A percentile compares a stretch with the other conserved stretches of the same genome.
Conservation (phyloP, 306 rosid genomes). For the Prinsepia uniflora region DNA sequence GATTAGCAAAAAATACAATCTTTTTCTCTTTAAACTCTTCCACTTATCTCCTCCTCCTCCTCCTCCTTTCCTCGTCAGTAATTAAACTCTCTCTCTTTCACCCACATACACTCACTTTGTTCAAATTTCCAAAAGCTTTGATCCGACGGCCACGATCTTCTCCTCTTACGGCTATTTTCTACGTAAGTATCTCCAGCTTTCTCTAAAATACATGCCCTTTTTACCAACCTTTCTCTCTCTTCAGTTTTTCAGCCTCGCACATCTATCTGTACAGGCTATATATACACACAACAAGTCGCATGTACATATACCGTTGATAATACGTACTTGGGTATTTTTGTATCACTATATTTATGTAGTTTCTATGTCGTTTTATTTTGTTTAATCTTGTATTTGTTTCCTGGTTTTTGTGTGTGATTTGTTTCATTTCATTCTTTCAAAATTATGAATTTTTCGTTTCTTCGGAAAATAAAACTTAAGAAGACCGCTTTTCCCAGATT, state of each 20-base stretch:
- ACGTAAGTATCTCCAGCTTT: slow-evolving; percentile 51
- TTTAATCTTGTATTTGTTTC: not conserved
- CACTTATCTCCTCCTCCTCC: slow-evolving; percentile 25
- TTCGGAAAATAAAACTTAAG: not conserved
- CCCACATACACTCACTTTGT: not conserved
- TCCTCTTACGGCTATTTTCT: slow-evolving; percentile 61
- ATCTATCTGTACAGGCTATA: not conserved
- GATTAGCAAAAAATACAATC: not conserved
- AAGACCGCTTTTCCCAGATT: not conserved
- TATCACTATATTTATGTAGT: not conserved
- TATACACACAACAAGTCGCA: not conserved
- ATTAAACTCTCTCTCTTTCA: slow-evolving; percentile 21
- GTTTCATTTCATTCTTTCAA: not conserved
- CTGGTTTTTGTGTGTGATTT: not conserved
- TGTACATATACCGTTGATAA: not conserved
- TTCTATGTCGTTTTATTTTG: not conserved
- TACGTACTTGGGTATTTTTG: not conserved
- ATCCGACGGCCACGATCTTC: slow-evolving; percentile 78
- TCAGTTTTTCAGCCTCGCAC: slow-evolving; percentile 18
- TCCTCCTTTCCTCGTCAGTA: slow-evolving; percentile 22
- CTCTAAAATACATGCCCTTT: slow-evolving; percentile 21
- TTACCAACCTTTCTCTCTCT: slow-evolving; percentile 14
- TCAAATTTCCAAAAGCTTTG: slow-evolving; percentile 30
- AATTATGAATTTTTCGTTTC: not conserved
- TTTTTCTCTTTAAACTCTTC: not conserved